Evolutionary conservation across 106 monocot genomes (phyloP).

Genomic region (Iris macrosiphon): DNA sequence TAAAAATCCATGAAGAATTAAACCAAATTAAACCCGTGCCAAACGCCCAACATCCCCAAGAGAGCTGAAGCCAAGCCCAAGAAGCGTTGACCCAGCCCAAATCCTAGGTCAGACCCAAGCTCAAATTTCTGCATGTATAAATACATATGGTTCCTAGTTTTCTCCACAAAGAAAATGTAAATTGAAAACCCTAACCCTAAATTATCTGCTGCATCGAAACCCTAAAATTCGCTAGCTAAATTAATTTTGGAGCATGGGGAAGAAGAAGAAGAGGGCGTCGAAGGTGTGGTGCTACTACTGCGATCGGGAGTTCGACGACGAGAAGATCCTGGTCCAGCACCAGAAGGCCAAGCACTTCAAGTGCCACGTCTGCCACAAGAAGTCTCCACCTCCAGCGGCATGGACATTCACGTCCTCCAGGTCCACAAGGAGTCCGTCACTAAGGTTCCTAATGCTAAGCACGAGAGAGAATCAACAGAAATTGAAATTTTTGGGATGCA

Average conservation of each 20-base stretch:
- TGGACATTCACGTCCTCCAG: slow-evolving; percentile 98
- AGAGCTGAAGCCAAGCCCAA: no score
- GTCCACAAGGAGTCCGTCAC: slow-evolving; percentile 93
- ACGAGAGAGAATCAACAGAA: slow-evolving; percentile 66
- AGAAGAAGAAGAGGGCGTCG: slow-evolving; percentile 89
- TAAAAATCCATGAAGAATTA: no score
- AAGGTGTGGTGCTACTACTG: slow-evolving; percentile 99
- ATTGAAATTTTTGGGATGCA: slow-evolving; percentile 86
- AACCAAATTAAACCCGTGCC: no score
- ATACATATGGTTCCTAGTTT: no score
- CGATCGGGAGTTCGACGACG: slow-evolving; percentile 99
- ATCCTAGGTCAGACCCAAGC: no score
- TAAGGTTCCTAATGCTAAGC: slow-evolving; percentile 86
- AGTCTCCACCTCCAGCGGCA: slow-evolving; percentile 94
- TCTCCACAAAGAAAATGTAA: no score
- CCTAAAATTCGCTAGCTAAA: background rate
- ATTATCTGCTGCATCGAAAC: background rate
- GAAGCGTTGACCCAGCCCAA: no score
- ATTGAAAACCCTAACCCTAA: slow-evolving; percentile 7
- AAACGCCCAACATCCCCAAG: no score
- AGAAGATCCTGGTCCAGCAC: slow-evolving; percentile 98
- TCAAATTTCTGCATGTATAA: no score
- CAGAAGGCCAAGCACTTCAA: slow-evolving; percentile 99
- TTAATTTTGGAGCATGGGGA: no score
- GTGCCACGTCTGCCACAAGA: slow-evolving; percentile 97